Percentiles rank a stretch among this genome's conserved stretches.
phyloP scores from a whole-genome alignment of 805 yeast species.

The Starmerella bacillaris region DNA sequence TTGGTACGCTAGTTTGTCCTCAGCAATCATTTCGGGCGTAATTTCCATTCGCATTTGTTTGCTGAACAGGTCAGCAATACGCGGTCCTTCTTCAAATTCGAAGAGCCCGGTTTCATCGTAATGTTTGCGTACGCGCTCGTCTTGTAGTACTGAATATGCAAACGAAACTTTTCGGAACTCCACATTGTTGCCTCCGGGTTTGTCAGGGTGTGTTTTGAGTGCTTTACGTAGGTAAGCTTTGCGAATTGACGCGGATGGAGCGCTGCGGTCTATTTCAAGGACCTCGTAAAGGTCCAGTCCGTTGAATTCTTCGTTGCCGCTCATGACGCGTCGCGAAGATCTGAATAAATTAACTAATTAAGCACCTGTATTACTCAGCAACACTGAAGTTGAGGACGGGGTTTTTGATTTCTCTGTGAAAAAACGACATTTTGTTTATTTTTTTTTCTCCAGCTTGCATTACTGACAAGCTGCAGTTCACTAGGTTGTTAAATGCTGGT shows the following conservation, averaged over 20 bases:
- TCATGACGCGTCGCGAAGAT: no score
- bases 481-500: no score
- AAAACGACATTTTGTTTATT: no score
- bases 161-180: conserved; percentile 55
- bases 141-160: conserved; percentile 52
- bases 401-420: no score
- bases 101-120: conserved; percentile 59
- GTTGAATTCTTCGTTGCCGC: conserved; percentile 15
- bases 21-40: conserved; percentile 34
- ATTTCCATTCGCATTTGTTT: conserved; percentile 22
- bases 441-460: no score
- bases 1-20: conserved; percentile 50
- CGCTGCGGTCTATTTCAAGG: conserved; percentile 12
- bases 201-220: conserved; percentile 55
- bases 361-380: no score
- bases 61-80: conserved; percentile 25
- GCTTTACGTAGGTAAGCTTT: conserved; percentile 50
- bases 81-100: conserved; percentile 24
- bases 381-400: no score
- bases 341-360: no score
- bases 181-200: conserved; percentile 27
- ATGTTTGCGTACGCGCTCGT: conserved; percentile 33
- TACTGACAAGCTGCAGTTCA: no score
- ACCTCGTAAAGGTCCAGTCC: conserved; percentile 21
- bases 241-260: conserved; percentile 35